Percentiles rank a stretch among this genome's conserved stretches.
Evolutionary conservation across 2,329 filamentous ascomycete genomes (phyloP).

Genomic region (Pseudogymnoascus sp.): DNA sequence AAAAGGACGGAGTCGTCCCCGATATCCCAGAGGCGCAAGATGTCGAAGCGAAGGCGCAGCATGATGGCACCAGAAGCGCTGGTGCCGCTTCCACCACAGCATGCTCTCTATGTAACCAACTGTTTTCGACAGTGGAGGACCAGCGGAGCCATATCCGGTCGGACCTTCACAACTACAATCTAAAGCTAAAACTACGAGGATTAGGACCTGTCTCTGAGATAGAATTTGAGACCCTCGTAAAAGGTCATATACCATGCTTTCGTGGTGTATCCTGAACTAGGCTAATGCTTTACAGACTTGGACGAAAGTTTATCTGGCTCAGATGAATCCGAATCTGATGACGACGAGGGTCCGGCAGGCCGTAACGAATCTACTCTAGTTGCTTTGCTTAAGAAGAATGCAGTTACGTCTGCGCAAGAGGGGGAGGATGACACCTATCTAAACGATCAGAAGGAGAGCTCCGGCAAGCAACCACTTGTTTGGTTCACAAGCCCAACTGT

Average conservation of each 20-base stretch:
- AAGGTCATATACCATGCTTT: conserved; percentile 27
- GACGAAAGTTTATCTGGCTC: conserved; percentile 92
- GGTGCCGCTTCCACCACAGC: conserved; percentile 51
- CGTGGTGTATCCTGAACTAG: background rate
- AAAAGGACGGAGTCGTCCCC: conserved; percentile 19
- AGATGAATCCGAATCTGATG: conserved; percentile 59
- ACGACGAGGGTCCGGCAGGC: conserved; percentile 46
- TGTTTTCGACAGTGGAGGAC: conserved; percentile 65
- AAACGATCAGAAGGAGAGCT: conserved; percentile 43
- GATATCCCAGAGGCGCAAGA: background rate
- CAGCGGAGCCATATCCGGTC: conserved; percentile 82
- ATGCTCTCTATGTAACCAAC: conserved; percentile 70
- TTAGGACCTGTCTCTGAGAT: conserved; percentile 61
- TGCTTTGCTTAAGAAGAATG: conserved; percentile 73
- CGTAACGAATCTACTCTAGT: conserved; percentile 64
- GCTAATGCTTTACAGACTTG: conserved; percentile 41
- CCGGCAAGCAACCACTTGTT: conserved; percentile 65
- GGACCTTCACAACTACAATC: conserved; percentile 87
- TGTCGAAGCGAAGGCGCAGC: background rate
- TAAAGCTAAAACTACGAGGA: conserved; percentile 82
- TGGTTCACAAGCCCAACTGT: conserved; percentile 77
- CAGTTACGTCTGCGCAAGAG: conserved; percentile 51
- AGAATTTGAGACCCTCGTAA: conserved; percentile 82
- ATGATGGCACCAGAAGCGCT: background rate
- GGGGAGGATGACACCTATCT: conserved; percentile 39